Evolutionary conservation across 2,329 filamentous ascomycete species (phyloP).

Genomic region (Tricladium varicosporioides): DNA sequence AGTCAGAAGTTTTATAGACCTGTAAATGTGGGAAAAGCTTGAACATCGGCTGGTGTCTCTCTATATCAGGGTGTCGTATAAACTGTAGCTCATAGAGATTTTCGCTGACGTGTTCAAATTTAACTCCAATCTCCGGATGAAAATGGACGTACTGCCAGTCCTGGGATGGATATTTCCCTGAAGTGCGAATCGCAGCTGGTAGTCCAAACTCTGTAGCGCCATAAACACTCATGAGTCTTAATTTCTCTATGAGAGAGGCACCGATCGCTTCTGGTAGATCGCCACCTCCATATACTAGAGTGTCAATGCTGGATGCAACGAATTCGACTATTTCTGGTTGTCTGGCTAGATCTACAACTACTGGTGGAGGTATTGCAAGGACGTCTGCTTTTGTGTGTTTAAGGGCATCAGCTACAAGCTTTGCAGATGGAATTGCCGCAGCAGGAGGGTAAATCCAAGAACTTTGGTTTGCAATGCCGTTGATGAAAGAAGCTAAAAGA

Average conservation of each 20-base stretch:
- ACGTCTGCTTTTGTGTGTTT: constrained; percentile 2
- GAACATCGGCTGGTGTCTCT: neutral
- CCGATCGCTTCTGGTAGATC: neutral
- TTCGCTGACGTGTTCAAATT: neutral
- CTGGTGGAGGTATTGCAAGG: neutral
- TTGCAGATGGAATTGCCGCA: neutral
- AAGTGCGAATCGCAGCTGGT: neutral
- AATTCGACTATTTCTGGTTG: neutral
- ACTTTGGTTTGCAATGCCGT: neutral
- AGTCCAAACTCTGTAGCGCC: neutral
- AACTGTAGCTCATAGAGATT: constrained; percentile 39
- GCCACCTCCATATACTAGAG: neutral
- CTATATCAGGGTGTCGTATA: neutral
- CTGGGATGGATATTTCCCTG: neutral
- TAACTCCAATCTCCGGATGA: neutral
- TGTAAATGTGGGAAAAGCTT: neutral
- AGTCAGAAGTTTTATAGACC: neutral
- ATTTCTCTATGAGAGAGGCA: no score
- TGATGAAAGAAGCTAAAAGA: neutral
- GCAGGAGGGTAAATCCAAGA: neutral
- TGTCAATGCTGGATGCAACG: neutral
- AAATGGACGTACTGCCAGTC: constrained; percentile 9
- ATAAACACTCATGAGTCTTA: neutral
- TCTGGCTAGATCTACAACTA: neutral
- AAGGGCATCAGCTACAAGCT: neutral